Conservation (phyloP, 179 eudicot species). For the Beta corolliflora region DNA sequence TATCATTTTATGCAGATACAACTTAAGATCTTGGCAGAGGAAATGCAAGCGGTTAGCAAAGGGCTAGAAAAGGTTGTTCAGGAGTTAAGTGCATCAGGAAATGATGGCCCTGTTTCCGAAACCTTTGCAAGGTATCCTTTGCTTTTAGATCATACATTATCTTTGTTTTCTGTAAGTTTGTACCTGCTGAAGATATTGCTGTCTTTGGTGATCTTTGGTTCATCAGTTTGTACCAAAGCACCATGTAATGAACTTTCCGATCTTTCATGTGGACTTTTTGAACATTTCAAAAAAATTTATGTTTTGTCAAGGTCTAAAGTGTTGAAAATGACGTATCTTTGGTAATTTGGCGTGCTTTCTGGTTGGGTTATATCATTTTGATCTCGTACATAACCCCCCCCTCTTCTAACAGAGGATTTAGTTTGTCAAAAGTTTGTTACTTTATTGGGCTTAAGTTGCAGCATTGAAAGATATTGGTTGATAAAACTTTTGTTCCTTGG, state of each 20-base stretch:
- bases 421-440: not conserved
- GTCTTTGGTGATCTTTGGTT: slow-evolving; percentile 6
- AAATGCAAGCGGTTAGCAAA: slow-evolving; percentile 57
- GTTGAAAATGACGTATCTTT: not conserved
- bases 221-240: not conserved
- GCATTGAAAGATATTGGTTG: not conserved
- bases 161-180: not conserved
- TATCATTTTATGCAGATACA: slow-evolving; percentile 35
- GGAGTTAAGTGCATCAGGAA: slow-evolving; percentile 50
- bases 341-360: not conserved
- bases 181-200: not conserved
- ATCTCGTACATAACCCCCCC: no score
- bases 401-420: no score
- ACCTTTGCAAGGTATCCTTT: slow-evolving; percentile 36
- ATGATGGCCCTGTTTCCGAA: slow-evolving; percentile 45
- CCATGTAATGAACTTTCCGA: not conserved
- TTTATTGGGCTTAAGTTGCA: not conserved
- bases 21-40: slow-evolving; percentile 48
- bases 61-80: slow-evolving; percentile 53
- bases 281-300: not conserved
- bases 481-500: not conserved
- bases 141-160: not conserved
- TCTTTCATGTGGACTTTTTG: not conserved
- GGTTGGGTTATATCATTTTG: no score
- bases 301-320: not conserved